Evolutionary conservation across 176 grass and related monocot genomes (phyloP), one percentile per base, ranked within the genome.

Genomic region (Canna indica): DNA sequence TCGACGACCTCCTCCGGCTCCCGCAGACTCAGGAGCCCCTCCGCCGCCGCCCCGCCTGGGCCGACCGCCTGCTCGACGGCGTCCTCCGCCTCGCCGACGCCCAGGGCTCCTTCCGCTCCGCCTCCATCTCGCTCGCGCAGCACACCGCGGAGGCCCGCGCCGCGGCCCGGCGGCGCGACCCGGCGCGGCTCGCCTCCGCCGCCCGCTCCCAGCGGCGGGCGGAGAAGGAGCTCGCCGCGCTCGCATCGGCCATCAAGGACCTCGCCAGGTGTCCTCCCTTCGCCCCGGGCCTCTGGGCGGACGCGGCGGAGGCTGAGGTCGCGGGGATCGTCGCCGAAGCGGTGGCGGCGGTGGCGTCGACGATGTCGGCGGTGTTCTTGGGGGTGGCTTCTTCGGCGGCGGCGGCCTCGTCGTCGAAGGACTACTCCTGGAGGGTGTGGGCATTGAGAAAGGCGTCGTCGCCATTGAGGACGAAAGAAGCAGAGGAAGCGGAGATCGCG

Each of bases 61-160:
- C 25, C 18, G 85, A 96, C 58, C 78, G 70, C 36, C 73, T 91
- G 36, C 85, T 96, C 0, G 91, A 88, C 56, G 69, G 75, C 39
- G 88, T 86, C 69, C 88, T 96, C 74, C 59, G 68, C 67, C 83
- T 96, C 20, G 81, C 86, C 48, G 92, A 91, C 76, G 81, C 89
- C 4, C 81, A 87, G 73, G 83, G 86, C 63, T 77, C 70, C 44
- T 85, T 91, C 76, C 80, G 79, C 15, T 81, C 85, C 52, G 24
- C 83, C 50, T 30, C 81, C 25, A 24, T 91, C n/a, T 56, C 68
- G 13, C 81, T 96, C 80, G 82, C 77, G 59, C 81, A 81, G 32
- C 26, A 83, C 80, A 72, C 78, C 4, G 74, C 81, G 5, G 82
- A 87, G 74, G 59, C 80, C 0, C 79, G 80, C 0, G 42, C 85